These are phyloP conservation scores for Hirsutella minnesotensis DNA, from an alignment of 2,329 filamentous ascomycete genomes.

Conservation along the genomic window DNA sequence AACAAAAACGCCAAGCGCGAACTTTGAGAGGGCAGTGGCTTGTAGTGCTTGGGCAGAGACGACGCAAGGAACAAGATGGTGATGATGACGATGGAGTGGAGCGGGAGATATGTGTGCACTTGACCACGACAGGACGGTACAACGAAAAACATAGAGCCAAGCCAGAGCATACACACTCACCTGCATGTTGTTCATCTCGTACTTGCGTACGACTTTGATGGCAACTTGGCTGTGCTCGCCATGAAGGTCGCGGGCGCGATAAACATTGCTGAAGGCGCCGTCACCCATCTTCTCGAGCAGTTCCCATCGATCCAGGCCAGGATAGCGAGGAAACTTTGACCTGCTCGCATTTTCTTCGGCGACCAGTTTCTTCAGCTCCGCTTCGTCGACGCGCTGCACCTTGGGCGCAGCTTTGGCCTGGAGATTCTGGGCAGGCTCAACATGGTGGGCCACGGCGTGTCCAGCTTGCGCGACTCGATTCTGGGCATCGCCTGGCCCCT, in stretches of 20 bases:
- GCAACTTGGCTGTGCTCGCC: constrained; percentile 70
- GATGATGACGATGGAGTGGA: background rate
- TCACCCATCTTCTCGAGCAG: constrained; percentile 97
- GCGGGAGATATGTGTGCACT: background rate
- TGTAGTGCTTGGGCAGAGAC: background rate
- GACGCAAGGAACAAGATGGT: background rate
- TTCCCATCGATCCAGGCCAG: constrained; percentile 51
- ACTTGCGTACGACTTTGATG: constrained; percentile 98
- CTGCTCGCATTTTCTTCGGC: constrained; percentile 83
- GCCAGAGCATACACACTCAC: constrained; percentile 47
- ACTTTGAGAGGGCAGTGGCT: background rate
- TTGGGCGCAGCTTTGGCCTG: constrained; percentile 14
- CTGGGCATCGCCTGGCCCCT: constrained; percentile 45
- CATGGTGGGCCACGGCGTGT: constrained; percentile 50
- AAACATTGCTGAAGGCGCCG: constrained; percentile 97
- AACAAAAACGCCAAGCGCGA: constrained; percentile 13
- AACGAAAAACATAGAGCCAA: constrained; percentile 2
- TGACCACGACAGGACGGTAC: constrained; percentile 4
- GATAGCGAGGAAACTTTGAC: constrained; percentile 63
- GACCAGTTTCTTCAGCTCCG: constrained; percentile 72
- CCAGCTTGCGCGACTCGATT: constrained; percentile 59
- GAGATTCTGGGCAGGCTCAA: constrained; percentile 47
- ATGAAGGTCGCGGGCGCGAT: constrained; percentile 67
- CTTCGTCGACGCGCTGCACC: constrained; percentile 37
- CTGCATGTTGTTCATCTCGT: constrained; percentile 98